Evolutionary conservation across 1,139 yeast genomes (phyloP).

Genomic region (Zygoascus hellenicus): DNA sequence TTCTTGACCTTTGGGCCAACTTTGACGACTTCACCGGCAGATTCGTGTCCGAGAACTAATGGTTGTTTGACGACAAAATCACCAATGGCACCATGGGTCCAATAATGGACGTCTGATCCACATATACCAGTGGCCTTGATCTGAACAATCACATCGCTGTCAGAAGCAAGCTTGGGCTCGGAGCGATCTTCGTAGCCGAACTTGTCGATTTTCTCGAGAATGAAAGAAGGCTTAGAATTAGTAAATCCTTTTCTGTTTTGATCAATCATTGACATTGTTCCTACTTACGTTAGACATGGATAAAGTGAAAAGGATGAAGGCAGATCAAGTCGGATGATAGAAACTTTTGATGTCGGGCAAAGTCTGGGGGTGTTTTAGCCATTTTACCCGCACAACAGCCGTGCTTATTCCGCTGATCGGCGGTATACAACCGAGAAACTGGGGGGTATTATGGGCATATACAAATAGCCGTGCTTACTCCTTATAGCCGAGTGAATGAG

Average conservation of each 20-base stretch:
- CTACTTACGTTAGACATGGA: conserved; percentile 3
- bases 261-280: background rate
- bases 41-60: conserved; percentile 57
- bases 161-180: conserved; percentile 54
- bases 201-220: conserved; percentile 57
- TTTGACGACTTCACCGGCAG: conserved; percentile 63
- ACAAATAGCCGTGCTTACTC: too few species aligned
- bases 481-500: too few species aligned
- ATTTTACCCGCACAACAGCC: too few species aligned
- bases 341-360: too few species aligned
- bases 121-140: conserved; percentile 81
- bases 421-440: too few species aligned
- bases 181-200: conserved; percentile 62
- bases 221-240: conserved; percentile 40
- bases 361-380: too few species aligned
- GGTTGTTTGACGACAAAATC: conserved; percentile 32
- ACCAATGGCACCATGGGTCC: conserved; percentile 74
- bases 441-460: too few species aligned
- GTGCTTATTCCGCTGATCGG: too few species aligned
- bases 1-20: conserved; percentile 55
- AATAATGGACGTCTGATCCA: conserved; percentile 84
- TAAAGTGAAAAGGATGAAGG: background rate
- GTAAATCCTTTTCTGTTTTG: too few species aligned
- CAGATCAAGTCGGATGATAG: background rate
- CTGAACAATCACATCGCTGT: conserved; percentile 66